Percentiles rank a stretch among this genome's conserved stretches.
Evolutionary conservation across 1,139 yeast species (phyloP).

Genomic region (Lodderomyces margitis): DNA sequence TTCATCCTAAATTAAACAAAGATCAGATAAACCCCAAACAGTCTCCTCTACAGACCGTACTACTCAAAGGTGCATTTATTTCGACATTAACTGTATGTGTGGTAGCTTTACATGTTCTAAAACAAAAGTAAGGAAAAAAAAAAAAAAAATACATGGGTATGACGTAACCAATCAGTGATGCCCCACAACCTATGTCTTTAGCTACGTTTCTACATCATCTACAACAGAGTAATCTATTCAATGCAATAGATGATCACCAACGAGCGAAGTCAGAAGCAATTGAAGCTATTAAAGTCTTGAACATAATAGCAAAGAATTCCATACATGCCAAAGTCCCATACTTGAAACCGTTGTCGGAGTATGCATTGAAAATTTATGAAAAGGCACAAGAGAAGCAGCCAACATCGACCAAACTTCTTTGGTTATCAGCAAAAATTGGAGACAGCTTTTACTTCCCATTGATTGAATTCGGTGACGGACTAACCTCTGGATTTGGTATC

Average conservation of each 20-base stretch:
- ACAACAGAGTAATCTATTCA: slow-evolving; percentile 18
- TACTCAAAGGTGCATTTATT: no score
- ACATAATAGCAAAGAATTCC: slow-evolving; percentile 17
- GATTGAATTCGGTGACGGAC: slow-evolving; percentile 16
- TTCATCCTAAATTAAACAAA: no score
- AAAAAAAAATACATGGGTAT: slow-evolving; percentile 38
- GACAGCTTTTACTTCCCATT: slow-evolving; percentile 37
- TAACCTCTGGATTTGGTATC: slow-evolving; percentile 3
- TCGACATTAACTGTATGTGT: no score
- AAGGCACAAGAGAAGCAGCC: slow-evolving; percentile 7
- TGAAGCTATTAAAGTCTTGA: slow-evolving; percentile 26
- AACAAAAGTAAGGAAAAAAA: slow-evolving; percentile 5
- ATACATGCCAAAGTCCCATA: slow-evolving; percentile 6
- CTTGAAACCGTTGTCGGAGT: slow-evolving; percentile 19
- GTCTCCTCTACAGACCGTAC: no score
- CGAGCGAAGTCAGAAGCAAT: slow-evolving; percentile 23
- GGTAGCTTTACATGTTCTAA: background rate
- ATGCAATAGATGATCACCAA: slow-evolving; percentile 16
- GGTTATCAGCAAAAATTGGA: slow-evolving; percentile 44
- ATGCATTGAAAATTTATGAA: slow-evolving; percentile 24
- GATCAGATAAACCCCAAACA: no score
- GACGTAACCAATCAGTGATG: background rate
- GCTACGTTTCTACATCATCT: slow-evolving; percentile 11
- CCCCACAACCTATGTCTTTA: slow-evolving; percentile 6
- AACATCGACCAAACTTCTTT: slow-evolving; percentile 28